Evolutionary conservation across 192 early-diverging fungal genomes (phyloP), one percentile per base, ranked within the genome.

Genomic region (Lobosporangium transversale): DNA sequence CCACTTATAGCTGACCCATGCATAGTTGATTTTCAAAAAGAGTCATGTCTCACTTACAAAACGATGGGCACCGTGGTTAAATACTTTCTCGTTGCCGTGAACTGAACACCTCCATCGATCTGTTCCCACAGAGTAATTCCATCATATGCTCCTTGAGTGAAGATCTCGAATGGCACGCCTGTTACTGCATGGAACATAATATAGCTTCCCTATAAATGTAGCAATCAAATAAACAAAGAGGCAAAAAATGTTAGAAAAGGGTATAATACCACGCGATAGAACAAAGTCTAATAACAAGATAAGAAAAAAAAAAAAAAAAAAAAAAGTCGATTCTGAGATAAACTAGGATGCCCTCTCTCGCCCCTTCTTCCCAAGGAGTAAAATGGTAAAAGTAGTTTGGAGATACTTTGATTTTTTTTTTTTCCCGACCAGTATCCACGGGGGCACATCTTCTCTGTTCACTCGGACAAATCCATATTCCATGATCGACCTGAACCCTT

Each of bases 51-150:
- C n/a, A 91, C 93, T 86, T 91, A 98, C 95, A 99, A 80, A 62
- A 90, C 79, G 50, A 98, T 94, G 12, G 97, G 97, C 20, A 96
- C 88, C n/a, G 91, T 92, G 18, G 95, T 98, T 43, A 98, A 82
- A 78, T 94, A 99, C 79, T 99, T 99, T 79, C 95, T 95, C 62
- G 96, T 92, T n/a, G 96, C 94, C 30, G 97, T 99, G 79, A 97
- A 98, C 68, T 98, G 94, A 50, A 91, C 93, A 35, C 96, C 96
- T 62, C 95, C 91, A 84, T 99, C 97, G 76, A 99, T 97, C 84
- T 99, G 97, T 80, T 99, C 96, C 97, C 97, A 99, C 45, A 99
- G 86, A 20, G 96, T 99, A 42, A 97, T 78, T 53, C 92, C 92
- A 71, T 95, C 93, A 59, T 93, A 97, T 4, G 94, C 95, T 49